phyloP scores from a whole-genome alignment of 441 rosid species.

The Aleurites moluccanus region DNA sequence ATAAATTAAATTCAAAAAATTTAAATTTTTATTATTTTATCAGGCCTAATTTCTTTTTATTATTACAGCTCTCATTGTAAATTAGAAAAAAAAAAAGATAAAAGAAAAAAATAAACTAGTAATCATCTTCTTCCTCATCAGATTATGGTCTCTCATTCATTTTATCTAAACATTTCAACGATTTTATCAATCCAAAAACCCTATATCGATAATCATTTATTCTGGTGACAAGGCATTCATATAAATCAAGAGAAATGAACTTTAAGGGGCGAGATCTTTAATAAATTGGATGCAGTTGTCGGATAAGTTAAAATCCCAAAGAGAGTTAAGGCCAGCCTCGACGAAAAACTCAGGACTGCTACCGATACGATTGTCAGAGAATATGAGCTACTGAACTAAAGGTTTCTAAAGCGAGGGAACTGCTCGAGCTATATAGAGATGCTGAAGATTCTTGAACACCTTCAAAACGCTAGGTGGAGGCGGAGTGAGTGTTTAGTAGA shows the following conservation, averaged over 20 bases:
- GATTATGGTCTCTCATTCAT: conserved; percentile 74
- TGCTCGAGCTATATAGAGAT: conserved; percentile 63
- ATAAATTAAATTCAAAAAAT: too few relatives aligned
- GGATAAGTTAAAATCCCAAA: conserved; percentile 64
- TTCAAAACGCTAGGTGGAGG: conserved; percentile 55
- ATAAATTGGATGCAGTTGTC: conserved; percentile 67
- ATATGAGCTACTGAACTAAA: conserved; percentile 56
- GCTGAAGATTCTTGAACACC: conserved; percentile 61
- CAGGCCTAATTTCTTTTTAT: too few relatives aligned
- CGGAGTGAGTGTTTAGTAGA: too few relatives aligned
- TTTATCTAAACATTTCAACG: conserved; percentile 73
- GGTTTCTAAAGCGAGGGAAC: conserved; percentile 53
- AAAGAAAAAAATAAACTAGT: too few relatives aligned
- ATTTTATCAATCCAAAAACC: conserved; percentile 64
- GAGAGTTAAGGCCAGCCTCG: conserved; percentile 57
- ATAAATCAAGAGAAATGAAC: conserved; percentile 72
- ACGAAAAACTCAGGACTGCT: conserved; percentile 60
- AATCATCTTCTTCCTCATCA: conserved; percentile 59
- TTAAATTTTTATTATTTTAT: too few relatives aligned
- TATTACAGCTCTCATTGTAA: too few relatives aligned
- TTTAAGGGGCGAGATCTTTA: conserved; percentile 67
- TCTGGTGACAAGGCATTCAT: conserved; percentile 73
- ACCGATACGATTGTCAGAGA: conserved; percentile 65
- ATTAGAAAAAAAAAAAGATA: too few relatives aligned
- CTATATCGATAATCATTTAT: conserved; percentile 71